A percentile compares a stretch with the other conserved stretches of the same genome.
phyloP scores from a whole-genome alignment of 208 protist genomes.

The Porcisia hertigi region DNA sequence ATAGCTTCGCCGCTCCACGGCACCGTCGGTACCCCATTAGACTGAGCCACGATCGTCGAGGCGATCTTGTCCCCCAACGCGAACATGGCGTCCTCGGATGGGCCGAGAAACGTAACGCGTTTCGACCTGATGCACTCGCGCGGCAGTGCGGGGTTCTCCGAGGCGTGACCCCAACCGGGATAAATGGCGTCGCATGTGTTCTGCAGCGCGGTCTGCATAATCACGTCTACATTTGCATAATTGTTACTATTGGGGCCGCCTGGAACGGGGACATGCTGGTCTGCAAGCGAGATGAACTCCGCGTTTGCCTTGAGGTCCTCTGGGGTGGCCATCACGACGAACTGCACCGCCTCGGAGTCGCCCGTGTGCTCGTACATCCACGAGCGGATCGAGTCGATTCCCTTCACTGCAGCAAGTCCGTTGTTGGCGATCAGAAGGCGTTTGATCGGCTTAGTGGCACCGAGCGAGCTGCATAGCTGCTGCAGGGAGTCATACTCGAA shows the following conservation, averaged over 20 bases:
- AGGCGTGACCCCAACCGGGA: constrained; percentile 99
- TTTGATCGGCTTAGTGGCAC: constrained; percentile 68
- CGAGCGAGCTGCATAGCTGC: constrained; percentile 56
- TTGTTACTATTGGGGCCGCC: constrained; percentile 98
- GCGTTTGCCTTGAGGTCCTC: constrained; percentile 98
- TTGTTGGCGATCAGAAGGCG: constrained; percentile 98
- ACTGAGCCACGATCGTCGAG: constrained; percentile 97
- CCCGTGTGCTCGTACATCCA: constrained; percentile 97
- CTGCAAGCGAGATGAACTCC: constrained; percentile 97
- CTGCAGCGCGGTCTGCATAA: constrained; percentile 96
- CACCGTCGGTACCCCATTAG: constrained; percentile 93
- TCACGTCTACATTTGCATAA: constrained; percentile 98
- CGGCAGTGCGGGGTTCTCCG: constrained; percentile 97
- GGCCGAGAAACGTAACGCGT: constrained; percentile 78
- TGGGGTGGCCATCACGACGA: constrained; percentile 98
- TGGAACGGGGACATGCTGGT: constrained; percentile 94
- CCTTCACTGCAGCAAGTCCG: constrained; percentile 98
- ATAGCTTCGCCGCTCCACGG: constrained; percentile 91
- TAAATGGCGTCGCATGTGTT: constrained; percentile 96
- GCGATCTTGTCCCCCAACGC: constrained; percentile 98
- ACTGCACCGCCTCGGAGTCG: constrained; percentile 93
- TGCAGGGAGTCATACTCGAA: constrained; percentile 38
- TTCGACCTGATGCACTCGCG: constrained; percentile 65
- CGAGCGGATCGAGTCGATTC: constrained; percentile 96
- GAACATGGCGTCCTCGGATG: constrained; percentile 88